A percentile compares a stretch with the other conserved stretches of the same genome.
Conservation (phyloP, 2,329 filamentous ascomycete genomes). For the Ceratocystis albifundus region DNA sequence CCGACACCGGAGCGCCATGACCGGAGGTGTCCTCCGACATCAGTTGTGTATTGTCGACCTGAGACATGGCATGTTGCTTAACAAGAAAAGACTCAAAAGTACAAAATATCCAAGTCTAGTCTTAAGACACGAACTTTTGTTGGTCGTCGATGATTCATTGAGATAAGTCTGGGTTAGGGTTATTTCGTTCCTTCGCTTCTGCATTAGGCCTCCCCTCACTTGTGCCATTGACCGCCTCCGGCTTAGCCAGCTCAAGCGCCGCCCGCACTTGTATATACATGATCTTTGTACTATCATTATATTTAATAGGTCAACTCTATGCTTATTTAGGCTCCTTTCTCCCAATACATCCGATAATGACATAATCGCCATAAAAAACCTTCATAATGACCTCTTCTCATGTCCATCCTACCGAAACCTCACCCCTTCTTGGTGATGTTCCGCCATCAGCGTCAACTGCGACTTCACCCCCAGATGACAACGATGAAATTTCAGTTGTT, state of each 20-base stretch:
- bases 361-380: not conserved
- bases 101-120: too few relatives aligned
- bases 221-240: too few relatives aligned
- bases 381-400: not conserved
- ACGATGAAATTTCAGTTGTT: constrained; percentile 39
- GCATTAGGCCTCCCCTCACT: too few relatives aligned
- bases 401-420: constrained; percentile 13
- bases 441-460: not conserved
- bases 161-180: too few relatives aligned
- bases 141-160: too few relatives aligned
- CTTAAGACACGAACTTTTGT: too few relatives aligned
- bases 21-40: too few relatives aligned
- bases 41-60: too few relatives aligned
- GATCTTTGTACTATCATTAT: not conserved
- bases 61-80: too few relatives aligned
- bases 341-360: not conserved
- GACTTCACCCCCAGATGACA: constrained; percentile 24
- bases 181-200: too few relatives aligned
- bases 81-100: too few relatives aligned
- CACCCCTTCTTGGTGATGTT: constrained; percentile 15
- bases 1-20: not conserved
- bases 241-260: not conserved
- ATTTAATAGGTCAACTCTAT: not conserved
- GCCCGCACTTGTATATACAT: not conserved
- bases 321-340: not conserved